Evolutionary conservation across 2,329 filamentous ascomycete genomes (phyloP).

Genomic region (Calonectria multiphialidica): DNA sequence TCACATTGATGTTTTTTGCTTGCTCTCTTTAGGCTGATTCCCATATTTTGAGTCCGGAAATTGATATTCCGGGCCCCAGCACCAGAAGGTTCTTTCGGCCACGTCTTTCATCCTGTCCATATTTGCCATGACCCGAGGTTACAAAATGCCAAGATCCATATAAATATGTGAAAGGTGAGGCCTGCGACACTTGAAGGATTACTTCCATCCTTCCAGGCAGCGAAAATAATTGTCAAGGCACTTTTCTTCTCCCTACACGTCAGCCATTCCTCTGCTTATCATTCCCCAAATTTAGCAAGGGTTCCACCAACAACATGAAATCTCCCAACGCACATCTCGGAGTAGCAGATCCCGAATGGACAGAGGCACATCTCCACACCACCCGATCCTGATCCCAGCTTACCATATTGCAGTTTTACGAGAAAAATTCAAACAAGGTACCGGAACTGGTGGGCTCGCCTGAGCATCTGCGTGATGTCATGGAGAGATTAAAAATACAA

Average conservation of each 20-base stretch:
- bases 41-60: background rate
- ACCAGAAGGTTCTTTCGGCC: background rate
- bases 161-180: background rate
- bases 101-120: too few species aligned
- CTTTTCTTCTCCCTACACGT: too few species aligned
- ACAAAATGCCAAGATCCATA: background rate
- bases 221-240: too few species aligned
- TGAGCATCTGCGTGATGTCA: background rate
- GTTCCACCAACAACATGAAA: background rate
- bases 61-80: background rate
- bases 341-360: slow-evolving; percentile 2
- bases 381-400: too few species aligned
- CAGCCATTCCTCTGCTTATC: too few species aligned
- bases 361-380: background rate
- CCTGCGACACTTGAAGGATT: background rate
- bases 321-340: background rate
- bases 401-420: background rate
- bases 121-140: background rate
- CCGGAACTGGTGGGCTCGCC: background rate
- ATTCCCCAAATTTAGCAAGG: background rate
- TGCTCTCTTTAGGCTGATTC: background rate
- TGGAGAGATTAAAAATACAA: slow-evolving; percentile 4
- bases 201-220: too few species aligned
- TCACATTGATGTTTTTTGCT: too few species aligned
- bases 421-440: background rate